A percentile compares a stretch with the other conserved stretches of the same genome.
Conservation (phyloP, 257 asterid species). For the Ajuga chamaepitys region DNA sequence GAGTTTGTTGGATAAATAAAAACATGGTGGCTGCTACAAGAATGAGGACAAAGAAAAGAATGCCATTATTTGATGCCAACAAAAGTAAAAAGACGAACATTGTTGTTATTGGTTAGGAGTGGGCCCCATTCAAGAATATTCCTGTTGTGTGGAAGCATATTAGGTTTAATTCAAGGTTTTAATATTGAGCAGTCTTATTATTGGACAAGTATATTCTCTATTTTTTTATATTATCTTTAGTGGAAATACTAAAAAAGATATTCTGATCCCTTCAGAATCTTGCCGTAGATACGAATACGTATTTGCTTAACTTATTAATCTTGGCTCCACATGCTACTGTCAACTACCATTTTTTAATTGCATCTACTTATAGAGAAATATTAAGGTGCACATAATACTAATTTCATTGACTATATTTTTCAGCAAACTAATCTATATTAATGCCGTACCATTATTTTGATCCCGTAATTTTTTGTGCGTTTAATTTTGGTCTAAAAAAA, state of each 20-base stretch:
- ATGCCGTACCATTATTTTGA: no score
- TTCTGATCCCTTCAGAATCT: conserved; percentile 40
- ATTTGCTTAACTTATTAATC: background rate
- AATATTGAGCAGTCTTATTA: conserved; percentile 15
- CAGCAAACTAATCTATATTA: no score
- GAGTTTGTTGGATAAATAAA: background rate
- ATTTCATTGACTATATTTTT: no score
- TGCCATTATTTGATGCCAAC: conserved; percentile 14
- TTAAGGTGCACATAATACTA: no score
- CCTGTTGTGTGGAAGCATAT: conserved; percentile 32
- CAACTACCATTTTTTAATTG: conserved; percentile 5
- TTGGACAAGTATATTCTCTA: conserved; percentile 30
- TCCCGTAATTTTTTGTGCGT: no score
- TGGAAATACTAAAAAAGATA: conserved; percentile 21
- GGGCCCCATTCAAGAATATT: conserved; percentile 24
- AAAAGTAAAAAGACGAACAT: conserved; percentile 19
- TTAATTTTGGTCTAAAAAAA: no score
- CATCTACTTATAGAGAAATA: background rate
- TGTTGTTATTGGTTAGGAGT: conserved; percentile 14
- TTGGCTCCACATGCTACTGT: conserved; percentile 1
- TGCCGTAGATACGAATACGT: conserved; percentile 21
- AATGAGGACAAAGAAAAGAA: background rate
- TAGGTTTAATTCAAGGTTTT: background rate
- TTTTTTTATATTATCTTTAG: conserved; percentile 28
- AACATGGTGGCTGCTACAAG: conserved; percentile 3